Evolutionary conservation across 345 rosid species (phyloP), one percentile per base, ranked within the genome.

Genomic region (Eucalyptus pauciflora): DNA sequence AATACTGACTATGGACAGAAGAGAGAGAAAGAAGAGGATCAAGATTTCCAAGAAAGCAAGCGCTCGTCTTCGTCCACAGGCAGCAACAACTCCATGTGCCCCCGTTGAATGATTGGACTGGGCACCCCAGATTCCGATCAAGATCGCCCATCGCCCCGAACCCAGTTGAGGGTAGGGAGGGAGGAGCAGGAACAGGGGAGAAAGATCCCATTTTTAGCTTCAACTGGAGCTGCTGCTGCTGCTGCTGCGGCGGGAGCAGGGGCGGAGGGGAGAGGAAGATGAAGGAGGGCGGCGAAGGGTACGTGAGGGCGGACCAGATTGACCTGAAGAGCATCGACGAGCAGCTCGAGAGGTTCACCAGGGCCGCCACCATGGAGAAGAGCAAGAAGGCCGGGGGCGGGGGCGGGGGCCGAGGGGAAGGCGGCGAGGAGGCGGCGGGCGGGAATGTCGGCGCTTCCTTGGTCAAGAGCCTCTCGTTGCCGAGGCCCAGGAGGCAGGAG

Each of bases 271-370:
- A 52, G 86, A 33, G 31, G 16, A 50, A 52, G 60, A 94, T 95
- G 97, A 96, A 94, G 93, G 99, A 96, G 87, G 91, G 89, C 85
- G 90, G 94, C 48, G 97, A 95, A 87, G 98, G 98, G 89, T 98
- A 94, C 52, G 99, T 98, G 54, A 90, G 99, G 89, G 99, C 99
- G 86, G 99, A 97, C 94, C 96, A 95, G 97, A 97, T 98, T 95
- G 99, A 98, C 93, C 96, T 98, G 60, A 98, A 97, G 92, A 94
- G 96, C 91, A 92, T 98, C 60, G 99, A 98, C 88, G 99, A 98
- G 91, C 99, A 98, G 89, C 94, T 98, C 4, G 99, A 97, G 94
- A 93, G 95, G 87, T 95, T 96, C 89, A 98, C 89, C 92, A 93
- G 94, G 91, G 98, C 94, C 51, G 90, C 90, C 93, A 94, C 98